Percentiles rank a stretch among this genome's conserved stretches.
Evolutionary conservation across 805 yeast species (phyloP).

Genomic region (Alloascoidea hylecoeti): DNA sequence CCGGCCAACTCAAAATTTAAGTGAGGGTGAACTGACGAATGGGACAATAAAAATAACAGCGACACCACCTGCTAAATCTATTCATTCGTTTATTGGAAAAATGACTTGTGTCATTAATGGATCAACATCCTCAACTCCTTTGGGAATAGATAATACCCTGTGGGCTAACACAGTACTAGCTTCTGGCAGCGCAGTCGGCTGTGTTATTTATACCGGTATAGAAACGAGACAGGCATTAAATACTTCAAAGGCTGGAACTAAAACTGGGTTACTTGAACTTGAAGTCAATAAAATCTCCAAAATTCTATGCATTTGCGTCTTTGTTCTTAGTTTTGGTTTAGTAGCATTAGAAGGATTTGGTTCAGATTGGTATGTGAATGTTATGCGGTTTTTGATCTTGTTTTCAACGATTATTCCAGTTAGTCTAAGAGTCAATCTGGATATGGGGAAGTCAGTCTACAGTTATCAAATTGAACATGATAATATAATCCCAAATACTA

Average conservation of each 20-base stretch:
- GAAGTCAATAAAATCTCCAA: conserved; percentile 86
- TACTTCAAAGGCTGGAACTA: conserved; percentile 76
- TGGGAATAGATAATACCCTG: conserved; percentile 79
- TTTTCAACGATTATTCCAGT: conserved; percentile 96
- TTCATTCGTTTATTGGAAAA: conserved; percentile 71
- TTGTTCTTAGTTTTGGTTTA: conserved; percentile 56
- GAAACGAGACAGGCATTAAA: conserved; percentile 95
- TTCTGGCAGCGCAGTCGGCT: conserved; percentile 82
- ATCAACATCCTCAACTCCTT: conserved; percentile 43
- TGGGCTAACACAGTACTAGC: conserved; percentile 99
- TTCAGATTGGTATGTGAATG: conserved; percentile 73
- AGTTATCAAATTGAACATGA: conserved; percentile 94
- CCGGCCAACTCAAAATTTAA: conserved; percentile 49
- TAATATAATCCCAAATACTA: conserved; percentile 61
- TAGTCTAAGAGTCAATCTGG: conserved; percentile 84
- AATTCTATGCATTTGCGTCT: conserved; percentile 77
- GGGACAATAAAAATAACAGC: conserved; percentile 50
- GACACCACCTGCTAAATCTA: conserved; percentile 73
- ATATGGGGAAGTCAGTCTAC: conserved; percentile 89
- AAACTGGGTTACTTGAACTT: conserved; percentile 77
- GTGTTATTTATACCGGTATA: conserved; percentile 77
- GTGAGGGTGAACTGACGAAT: conserved; percentile 32
- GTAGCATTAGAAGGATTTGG: conserved; percentile 71
- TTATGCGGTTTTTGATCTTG: conserved; percentile 79
- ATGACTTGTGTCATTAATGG: too few species aligned